Base-by-base conservation (phyloP, 495 filamentous ascomycete genomes). In the Daldinia bambusicola region DNA sequence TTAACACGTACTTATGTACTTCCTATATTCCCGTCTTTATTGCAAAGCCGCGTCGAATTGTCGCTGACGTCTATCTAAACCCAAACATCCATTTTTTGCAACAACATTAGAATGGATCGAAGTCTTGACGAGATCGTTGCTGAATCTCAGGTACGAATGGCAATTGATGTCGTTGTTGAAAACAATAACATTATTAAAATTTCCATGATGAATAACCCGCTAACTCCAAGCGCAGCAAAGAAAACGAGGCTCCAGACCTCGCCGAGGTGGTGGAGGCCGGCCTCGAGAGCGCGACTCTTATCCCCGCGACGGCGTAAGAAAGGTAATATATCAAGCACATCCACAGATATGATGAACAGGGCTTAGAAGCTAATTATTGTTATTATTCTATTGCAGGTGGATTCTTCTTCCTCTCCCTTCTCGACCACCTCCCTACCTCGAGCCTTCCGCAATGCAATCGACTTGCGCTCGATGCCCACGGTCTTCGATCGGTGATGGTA, bases 91-190 rank as follows among this genome's bases (percentile, higher is more conserved):
- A 63, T 65, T 72, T 69, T 69, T 55, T 55, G 43, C 67, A 50
- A 38, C 31, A 55, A 22, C 36, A 8, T 55, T 30, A 71, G 59
- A 65, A 93, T 95, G 88, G 92, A 95, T 80, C 90, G 91, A 77
- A 90, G 89, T 76, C 85, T 95, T 52, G 92, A 95, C 78, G 92
- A 95, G 78, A 92, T 93, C 74, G 92, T 95, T 70, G 87, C 87
- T 65, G 93, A 93, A 75, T 90, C 91, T 74, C 87, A 90, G 83
- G 91, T 93, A 90, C 76, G 86, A 60, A n/a, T 31, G 1, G 71
- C 1, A 74, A 37, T 68, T 57, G 60, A 20, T 18, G 26, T 45
- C 34, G 16, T 13, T 12, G 40, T 14, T 6, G 1, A 36, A 6
- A 36, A 36, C 9, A 36, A 7, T 10, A 36, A 7, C 34, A 36